Evolutionary conservation across 805 yeast genomes (phyloP).

Genomic region (Maudiozyma bulderi): DNA sequence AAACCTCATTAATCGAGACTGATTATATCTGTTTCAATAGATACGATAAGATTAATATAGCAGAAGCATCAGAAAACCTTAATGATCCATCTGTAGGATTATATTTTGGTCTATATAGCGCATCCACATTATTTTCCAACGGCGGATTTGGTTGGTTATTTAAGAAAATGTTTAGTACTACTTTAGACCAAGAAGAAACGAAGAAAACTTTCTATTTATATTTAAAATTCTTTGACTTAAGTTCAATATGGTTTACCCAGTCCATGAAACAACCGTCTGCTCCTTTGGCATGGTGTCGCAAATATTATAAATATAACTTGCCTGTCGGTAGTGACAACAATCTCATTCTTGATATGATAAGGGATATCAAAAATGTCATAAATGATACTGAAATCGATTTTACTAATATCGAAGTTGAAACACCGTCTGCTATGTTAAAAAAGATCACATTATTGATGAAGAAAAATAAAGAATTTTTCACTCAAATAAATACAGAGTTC

Average conservation of each 20-base stretch:
- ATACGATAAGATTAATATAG: background rate
- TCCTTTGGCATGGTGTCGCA: slow-evolving; percentile 5
- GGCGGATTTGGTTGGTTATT: slow-evolving; percentile 10
- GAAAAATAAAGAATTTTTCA: background rate
- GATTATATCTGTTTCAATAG: slow-evolving; percentile 1
- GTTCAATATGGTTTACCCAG: background rate
- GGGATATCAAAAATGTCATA: background rate
- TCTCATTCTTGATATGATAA: background rate
- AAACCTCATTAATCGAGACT: slow-evolving; percentile 6
- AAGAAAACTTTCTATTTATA: slow-evolving; percentile 9
- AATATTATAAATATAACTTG: background rate
- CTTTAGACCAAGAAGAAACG: slow-evolving; percentile 4
- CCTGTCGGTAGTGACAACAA: background rate
- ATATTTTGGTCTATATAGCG: slow-evolving; percentile 10
- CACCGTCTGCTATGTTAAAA: background rate
- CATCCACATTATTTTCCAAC: slow-evolving; percentile 5
- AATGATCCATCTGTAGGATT: background rate
- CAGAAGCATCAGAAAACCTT: background rate
- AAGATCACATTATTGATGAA: background rate
- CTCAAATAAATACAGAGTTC: too few relatives aligned
- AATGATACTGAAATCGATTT: background rate
- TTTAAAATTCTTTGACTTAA: slow-evolving; percentile 8
- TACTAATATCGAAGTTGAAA: background rate
- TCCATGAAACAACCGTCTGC: background rate
- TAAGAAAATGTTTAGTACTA: slow-evolving; percentile 4